Conservation (phyloP, 306 rosid genomes). For the Luffa aegyptiaca region DNA sequence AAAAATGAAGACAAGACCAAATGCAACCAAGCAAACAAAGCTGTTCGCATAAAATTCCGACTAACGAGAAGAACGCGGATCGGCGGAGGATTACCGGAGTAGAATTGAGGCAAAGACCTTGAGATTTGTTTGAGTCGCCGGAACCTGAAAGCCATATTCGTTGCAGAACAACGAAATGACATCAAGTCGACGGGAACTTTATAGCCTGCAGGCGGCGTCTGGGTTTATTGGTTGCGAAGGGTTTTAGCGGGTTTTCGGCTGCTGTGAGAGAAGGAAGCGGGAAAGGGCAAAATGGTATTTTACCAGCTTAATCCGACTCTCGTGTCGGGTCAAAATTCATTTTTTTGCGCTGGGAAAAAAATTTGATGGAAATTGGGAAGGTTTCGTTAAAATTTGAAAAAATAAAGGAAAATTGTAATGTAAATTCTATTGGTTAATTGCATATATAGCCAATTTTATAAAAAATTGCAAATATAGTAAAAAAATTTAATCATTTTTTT, state of each 20-base stretch:
- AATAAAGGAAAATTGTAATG: too few relatives aligned
- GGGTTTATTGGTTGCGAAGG: neutral
- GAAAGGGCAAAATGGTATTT: neutral
- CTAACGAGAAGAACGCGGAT: neutral
- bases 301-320: neutral
- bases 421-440: too few relatives aligned
- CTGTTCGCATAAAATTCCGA: neutral
- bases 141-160: neutral
- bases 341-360: too few relatives aligned
- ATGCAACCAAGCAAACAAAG: neutral
- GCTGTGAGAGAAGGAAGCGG: neutral
- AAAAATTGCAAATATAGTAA: too few relatives aligned
- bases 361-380: too few relatives aligned
- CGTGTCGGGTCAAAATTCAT: too few relatives aligned
- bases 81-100: neutral
- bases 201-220: neutral
- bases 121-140: constrained; percentile 7
- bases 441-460: too few relatives aligned
- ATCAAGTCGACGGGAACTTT: neutral
- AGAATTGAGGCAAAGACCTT: neutral
- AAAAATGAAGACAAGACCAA: neutral
- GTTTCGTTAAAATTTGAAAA: too few relatives aligned
- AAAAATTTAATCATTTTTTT: too few relatives aligned
- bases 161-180: neutral
- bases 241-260: neutral